Evolutionary conservation across 202 grass and related monocot species (phyloP), one percentile per base, ranked within the genome.

Genomic region (Saccharum hybrid): DNA sequence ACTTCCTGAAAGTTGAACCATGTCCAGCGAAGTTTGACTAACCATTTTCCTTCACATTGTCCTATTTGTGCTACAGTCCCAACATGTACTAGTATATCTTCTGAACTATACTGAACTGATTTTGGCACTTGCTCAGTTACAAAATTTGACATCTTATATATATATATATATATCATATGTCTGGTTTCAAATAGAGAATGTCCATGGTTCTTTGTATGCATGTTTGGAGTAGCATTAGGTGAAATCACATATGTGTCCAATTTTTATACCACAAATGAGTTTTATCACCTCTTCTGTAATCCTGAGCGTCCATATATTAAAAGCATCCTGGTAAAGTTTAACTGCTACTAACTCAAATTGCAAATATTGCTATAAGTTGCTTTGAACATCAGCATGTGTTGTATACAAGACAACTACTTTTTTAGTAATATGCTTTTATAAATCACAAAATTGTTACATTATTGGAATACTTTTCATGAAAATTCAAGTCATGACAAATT

Each of bases 141-240:
- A 77, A 37, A 46, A 62, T 12, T 72, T 67, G 22, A 49, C 49
- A 38, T 43, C 46, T 83, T 43, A 15, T 8, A 1, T 66, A 10
- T 66, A 71, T 64, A 33, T 65, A 72, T 57, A 41, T 48, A 57
- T 10, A 57, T 1, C 45, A 21, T 66, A 19, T 81, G 5, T 64
- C 28, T 74, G 33, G 70, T 71, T 75, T 83, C 69, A 65, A 81
- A 48, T 61, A 52, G 7, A 84, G 13, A 74, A 80, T 76, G 1
- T 15, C 13, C 52, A 34, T 56, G 18, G 48, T 76, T 75, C 6
- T 3, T 45, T 34, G 31, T 40, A 36, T 52, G 14, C 42, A 71
- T 49, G 11, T 37, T 30, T 88, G 81, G 18, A 38, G 43, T 83
- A 83, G 36, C 62, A 61, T 63, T 45, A 8, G 68, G 63, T 83